phyloP scores from a whole-genome alignment of 2,329 filamentous ascomycete species.

The Colletotrichum sp. region DNA sequence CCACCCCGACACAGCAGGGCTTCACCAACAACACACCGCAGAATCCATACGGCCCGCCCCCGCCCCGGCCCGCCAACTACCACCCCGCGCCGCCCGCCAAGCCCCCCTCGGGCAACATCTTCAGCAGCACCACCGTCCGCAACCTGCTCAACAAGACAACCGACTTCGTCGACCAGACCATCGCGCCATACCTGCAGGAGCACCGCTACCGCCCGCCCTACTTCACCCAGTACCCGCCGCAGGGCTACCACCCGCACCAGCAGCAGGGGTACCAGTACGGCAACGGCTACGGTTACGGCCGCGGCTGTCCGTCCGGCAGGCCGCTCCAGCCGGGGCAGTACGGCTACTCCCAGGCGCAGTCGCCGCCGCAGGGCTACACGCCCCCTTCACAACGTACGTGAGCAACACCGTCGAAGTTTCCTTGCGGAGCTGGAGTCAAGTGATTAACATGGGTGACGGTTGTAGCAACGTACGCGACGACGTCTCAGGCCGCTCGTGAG shows the following conservation, averaged over 20 bases:
- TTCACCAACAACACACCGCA: not conserved
- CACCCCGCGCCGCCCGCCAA: not conserved
- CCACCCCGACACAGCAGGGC: not conserved
- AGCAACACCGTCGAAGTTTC: not conserved
- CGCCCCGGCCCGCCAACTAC: not conserved
- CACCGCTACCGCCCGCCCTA: conserved; percentile 17
- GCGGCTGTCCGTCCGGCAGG: not conserved
- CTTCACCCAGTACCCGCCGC: not conserved
- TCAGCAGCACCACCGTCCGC: conserved; percentile 36
- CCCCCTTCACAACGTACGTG: conserved; percentile 7
- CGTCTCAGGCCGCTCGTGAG: not conserved
- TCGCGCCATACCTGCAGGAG: conserved; percentile 23
- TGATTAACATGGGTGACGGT: not conserved
- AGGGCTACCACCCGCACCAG: not conserved
- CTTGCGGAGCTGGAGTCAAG: not conserved
- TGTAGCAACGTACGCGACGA: conserved; percentile 7
- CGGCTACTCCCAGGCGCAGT: not conserved
- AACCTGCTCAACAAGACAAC: conserved; percentile 41
- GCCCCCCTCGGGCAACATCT: conserved; percentile 25
- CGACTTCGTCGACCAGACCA: conserved; percentile 36
- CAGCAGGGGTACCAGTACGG: not conserved
- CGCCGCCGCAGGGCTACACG: not conserved
- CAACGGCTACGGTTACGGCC: not conserved
- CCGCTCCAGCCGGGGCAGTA: not conserved
- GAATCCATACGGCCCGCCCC: not conserved